Conservation (phyloP, 1,284 basidiomycete species). For the Irpex lacteus region DNA sequence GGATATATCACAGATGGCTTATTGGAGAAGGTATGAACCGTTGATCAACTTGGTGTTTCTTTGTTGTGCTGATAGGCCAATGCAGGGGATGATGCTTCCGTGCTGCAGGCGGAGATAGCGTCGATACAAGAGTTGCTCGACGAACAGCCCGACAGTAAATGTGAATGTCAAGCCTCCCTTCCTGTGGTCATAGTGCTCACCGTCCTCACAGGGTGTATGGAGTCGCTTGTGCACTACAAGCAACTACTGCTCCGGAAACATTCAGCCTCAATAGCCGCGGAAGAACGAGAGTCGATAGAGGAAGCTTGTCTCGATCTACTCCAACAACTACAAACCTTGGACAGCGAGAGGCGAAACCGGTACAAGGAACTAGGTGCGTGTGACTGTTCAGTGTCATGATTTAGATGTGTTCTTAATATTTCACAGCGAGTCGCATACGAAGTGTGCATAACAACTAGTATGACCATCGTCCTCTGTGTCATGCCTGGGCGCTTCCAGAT, state of each 20-base stretch:
- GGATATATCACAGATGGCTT: conserved; percentile 98
- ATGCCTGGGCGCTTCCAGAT: no score
- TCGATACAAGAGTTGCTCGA: conserved; percentile 86
- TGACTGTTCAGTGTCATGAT: no score
- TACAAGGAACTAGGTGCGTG: conserved; percentile 63
- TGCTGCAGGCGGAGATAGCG: conserved; percentile 77
- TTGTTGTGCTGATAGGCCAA: not conserved
- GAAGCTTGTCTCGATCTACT: conserved; percentile 54
- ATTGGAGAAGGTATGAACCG: conserved; percentile 63
- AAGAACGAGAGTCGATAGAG: conserved; percentile 37
- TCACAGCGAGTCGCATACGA: not conserved
- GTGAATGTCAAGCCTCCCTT: conserved; percentile 27
- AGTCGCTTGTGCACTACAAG: conserved; percentile 85
- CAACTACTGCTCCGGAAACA: conserved; percentile 50
- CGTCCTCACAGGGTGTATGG: conserved; percentile 77
- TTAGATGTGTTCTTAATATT: not conserved
- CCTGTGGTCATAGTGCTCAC: not conserved
- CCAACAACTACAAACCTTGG: conserved; percentile 48
- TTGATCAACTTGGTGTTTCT: not conserved
- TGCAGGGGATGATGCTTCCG: conserved; percentile 45
- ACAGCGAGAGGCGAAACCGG: conserved; percentile 55
- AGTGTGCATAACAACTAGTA: not conserved
- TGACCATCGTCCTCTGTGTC: no score
- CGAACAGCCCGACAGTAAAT: conserved; percentile 92
- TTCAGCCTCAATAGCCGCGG: conserved; percentile 19